Conservation (phyloP, 768 basidiomycete genomes). For the Clavaria fumosa region DNA sequence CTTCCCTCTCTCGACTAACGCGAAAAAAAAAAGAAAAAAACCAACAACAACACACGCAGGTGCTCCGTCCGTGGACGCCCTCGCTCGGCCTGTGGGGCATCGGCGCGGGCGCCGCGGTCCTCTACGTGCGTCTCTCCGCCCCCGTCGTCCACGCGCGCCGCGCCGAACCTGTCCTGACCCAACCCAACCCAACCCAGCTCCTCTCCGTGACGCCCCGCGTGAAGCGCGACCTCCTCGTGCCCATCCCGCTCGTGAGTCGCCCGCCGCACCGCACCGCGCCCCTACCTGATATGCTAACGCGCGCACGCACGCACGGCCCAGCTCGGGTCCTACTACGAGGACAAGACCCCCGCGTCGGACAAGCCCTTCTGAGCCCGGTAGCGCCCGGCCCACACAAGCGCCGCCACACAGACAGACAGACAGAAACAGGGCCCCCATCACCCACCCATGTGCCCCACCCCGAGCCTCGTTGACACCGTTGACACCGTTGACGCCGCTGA, state of each 20-base stretch:
- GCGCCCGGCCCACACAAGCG: background rate
- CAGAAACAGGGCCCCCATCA: too few species aligned
- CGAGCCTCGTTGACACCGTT: too few species aligned
- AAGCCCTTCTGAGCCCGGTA: conserved; percentile 52
- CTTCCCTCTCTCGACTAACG: background rate
- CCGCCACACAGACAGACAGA: too few species aligned
- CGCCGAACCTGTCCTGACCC: background rate
- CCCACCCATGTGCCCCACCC: too few species aligned
- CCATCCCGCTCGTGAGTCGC: conserved; percentile 56
- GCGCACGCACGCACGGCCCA: conserved; percentile 15
- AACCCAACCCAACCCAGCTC: conserved; percentile 27
- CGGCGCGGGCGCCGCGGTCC: conserved; percentile 47
- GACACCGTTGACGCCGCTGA: too few species aligned
- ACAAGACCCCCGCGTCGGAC: conserved; percentile 68
- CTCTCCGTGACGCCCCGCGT: conserved; percentile 79
- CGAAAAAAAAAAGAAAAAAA: too few species aligned
- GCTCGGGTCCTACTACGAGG: conserved; percentile 60
- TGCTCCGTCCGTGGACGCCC: conserved; percentile 40
- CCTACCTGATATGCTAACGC: conserved; percentile 5
- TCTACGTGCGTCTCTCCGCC: conserved; percentile 38
- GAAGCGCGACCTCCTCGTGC: conserved; percentile 54
- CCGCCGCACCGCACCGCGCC: background rate
- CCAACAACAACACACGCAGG: conserved; percentile 18
- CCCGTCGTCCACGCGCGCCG: background rate
- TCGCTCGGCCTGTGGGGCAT: conserved; percentile 57